Base-by-base conservation (phyloP, 345 rosid genomes). In the Gynandropsis gynandra region DNA sequence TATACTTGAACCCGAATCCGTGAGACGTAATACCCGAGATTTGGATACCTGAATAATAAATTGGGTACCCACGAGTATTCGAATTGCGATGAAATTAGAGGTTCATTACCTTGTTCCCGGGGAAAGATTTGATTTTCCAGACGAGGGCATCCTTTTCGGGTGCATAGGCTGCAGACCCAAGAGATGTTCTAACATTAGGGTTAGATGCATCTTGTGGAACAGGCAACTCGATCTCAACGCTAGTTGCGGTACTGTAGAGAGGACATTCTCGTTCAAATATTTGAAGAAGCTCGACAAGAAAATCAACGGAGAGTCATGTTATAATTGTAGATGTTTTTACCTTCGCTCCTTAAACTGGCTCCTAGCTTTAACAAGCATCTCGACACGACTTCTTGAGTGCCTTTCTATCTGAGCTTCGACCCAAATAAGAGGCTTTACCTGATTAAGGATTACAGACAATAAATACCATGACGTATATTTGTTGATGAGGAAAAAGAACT, bases 111-210 rank as follows among this genome's bases (percentile, higher is more conserved):
- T 86, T 83, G 61, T 83, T 83, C 58, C 95, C 84, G 29, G 89
- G 82, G 73, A 81, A 81, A 33, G 89, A 81, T 71, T 73, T 80
- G 57, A 79, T 85, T 74, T 81, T 84, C 94, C 94, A 84, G 55
- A 79, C 39, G 4, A 85, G 62, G 9, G 89, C 81, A 60, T 81
- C 94, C 49, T 62, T 73, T 76, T 81, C 95, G 29, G 95, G 89
- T 6, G 78, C 82, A 65, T 81, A 87, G 16, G 95, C 29, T 1
- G 98, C 96, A 59, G 95, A 87, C 16, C 98, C 98, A 81, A 90
- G 81, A 41, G 92, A 84, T 45, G 98, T 90, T 56, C 96, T 76
- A 18, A 87, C 69, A 48, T 77, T 80, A 54, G 95, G 96, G 75
- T 82, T 90, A 19, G 96, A 79, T 67, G 92, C 89, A 77, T 90